Percentiles rank a stretch among this genome's conserved stretches.
phyloP scores from a whole-genome alignment of 805 yeast species.

The Candida montana region DNA sequence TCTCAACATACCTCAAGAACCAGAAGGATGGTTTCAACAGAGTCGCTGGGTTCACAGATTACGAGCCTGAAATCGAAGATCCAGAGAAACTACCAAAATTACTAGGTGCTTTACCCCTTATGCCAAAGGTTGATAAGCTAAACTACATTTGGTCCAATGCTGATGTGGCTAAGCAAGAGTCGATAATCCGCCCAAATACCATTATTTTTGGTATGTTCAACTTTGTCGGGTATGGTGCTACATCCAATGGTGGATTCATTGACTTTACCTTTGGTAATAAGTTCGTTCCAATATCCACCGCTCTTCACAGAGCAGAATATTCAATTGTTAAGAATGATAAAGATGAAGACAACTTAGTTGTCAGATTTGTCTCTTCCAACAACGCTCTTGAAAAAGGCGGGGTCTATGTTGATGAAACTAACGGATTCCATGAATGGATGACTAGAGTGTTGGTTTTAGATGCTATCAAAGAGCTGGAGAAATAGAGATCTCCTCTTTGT shows the following conservation, averaged over 20 bases:
- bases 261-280: slow-evolving; percentile 19
- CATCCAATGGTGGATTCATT: slow-evolving; percentile 19
- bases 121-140: slow-evolving; percentile 14
- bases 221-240: slow-evolving; percentile 14
- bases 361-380: slow-evolving; percentile 19
- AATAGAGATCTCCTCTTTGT: too few species aligned
- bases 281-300: slow-evolving; percentile 6
- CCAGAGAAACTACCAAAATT: slow-evolving; percentile 5
- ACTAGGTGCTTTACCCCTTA: slow-evolving; percentile 6
- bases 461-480: slow-evolving; percentile 15
- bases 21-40: slow-evolving; percentile 10
- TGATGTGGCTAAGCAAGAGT: slow-evolving; percentile 10
- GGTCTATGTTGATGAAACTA: slow-evolving; percentile 15
- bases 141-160: slow-evolving; percentile 17
- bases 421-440: slow-evolving; percentile 23
- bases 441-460: slow-evolving; percentile 24
- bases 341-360: slow-evolving; percentile 14
- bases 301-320: slow-evolving; percentile 21
- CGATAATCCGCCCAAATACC: slow-evolving; percentile 13
- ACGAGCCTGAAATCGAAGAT: slow-evolving; percentile 16
- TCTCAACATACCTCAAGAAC: slow-evolving; percentile 16
- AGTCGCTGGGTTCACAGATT: slow-evolving; percentile 15
- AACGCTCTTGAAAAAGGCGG: slow-evolving; percentile 6
- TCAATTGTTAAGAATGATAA: slow-evolving; percentile 10
- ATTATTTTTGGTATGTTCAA: slow-evolving; percentile 21